phyloP scores from a whole-genome alignment of 2,329 filamentous ascomycete genomes.

The Hypomyces perniciosus region DNA sequence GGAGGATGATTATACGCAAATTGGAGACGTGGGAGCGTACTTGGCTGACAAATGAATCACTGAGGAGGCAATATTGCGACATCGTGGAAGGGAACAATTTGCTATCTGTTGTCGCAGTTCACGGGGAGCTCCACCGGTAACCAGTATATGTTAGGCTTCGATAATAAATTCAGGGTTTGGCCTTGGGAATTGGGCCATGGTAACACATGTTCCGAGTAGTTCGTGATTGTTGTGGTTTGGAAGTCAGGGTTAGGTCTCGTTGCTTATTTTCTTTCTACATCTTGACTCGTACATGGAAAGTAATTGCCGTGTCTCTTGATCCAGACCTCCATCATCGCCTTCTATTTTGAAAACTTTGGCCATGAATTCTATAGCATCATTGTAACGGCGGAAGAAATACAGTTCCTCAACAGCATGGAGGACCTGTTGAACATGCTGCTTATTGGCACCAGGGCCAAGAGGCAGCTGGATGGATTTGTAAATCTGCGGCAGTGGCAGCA shows the following conservation, averaged over 20 bases:
- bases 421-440: slow-evolving; percentile 44
- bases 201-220: too few relatives aligned
- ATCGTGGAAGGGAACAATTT: too few relatives aligned
- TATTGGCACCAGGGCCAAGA: slow-evolving; percentile 31
- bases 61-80: too few relatives aligned
- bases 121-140: too few relatives aligned
- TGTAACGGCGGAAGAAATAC: slow-evolving; percentile 47
- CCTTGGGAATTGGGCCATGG: too few relatives aligned
- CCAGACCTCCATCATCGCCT: slow-evolving; percentile 29
- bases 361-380: slow-evolving; percentile 39
- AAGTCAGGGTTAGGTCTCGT: slow-evolving; percentile 2
- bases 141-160: too few relatives aligned
- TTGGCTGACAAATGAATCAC: too few relatives aligned
- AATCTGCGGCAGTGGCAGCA: slow-evolving; percentile 30
- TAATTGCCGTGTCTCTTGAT: slow-evolving; percentile 36
- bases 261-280: slow-evolving; percentile 30
- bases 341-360: slow-evolving; percentile 27
- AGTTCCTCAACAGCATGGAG: slow-evolving; percentile 53
- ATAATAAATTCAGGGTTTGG: too few relatives aligned
- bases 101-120: too few relatives aligned
- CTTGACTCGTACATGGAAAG: slow-evolving; percentile 38
- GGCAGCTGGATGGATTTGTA: slow-evolving; percentile 38
- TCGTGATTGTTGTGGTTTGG: neutral
- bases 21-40: too few relatives aligned
- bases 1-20: neutral